Base-by-base conservation (phyloP, 768 basidiomycete genomes). In the Psilocybe azurescens region DNA sequence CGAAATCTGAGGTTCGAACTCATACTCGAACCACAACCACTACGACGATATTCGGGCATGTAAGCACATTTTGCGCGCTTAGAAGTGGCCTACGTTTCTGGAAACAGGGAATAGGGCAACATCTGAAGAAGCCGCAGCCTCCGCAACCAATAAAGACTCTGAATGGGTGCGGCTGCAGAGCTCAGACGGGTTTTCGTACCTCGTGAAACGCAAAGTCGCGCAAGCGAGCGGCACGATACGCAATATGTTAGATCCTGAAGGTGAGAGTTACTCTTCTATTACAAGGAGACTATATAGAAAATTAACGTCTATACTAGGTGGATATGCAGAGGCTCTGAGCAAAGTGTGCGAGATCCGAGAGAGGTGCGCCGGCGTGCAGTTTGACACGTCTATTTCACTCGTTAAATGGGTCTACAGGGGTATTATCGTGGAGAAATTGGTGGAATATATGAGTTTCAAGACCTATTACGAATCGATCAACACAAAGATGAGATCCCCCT, bases 371-470 rank as follows among this genome's bases (percentile, higher is more conserved):
- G 13, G 13, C 28, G 39, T 53, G 24, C 11, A 10, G n/a, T 18
- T 29, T 46, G 16, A 44, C 18, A 36, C 6, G 41, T 44, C 29
- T 55, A 24, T 24, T 24, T 24, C 24, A 24, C 0, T 24, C 24
- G 24, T 24, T 24, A 2, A 24, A 24, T 24, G 24, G 24, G 24
- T 24, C 2, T 0, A 24, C 64, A 88, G 87, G 32, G 87, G 81
- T 8, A 83, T 90, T 28, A 88, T 97, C 38, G 86, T 93, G 1
- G 93, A 95, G 75, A 95, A 94, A 71, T 80, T 97, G 56, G 82
- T 94, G 46, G 95, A 98, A 74, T 97, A 94, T 71, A 91, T 97
- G 78, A 79, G 85, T 33, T 95, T 91, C 81, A 95, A 91, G 76
- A 79, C 87, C 1, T 83, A 94, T 62, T 94, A 93, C 71, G 87